phyloP scores from a whole-genome alignment of 345 rosid genomes.

The Xanthoceras sorbifolium region DNA sequence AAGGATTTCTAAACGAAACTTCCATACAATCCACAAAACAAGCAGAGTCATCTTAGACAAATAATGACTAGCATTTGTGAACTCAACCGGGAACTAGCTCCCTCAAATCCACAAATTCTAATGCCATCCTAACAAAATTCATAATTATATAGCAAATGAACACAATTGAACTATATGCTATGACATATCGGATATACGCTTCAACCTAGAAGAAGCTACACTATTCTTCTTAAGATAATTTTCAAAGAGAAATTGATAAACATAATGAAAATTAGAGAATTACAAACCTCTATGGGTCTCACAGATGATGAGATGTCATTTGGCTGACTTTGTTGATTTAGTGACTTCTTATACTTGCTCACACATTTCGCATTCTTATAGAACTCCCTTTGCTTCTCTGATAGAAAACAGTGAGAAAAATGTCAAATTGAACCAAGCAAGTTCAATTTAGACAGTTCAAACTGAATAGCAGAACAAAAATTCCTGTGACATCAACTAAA shows the following conservation, averaged over 20 bases:
- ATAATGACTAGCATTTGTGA: background rate
- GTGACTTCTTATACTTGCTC: constrained; percentile 61
- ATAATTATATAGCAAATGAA: background rate
- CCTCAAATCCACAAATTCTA: constrained; percentile 10
- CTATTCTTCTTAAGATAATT: background rate
- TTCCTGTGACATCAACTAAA: background rate
- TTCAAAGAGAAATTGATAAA: background rate
- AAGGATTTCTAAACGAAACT: background rate
- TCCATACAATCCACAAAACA: background rate
- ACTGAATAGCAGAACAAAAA: too few relatives aligned
- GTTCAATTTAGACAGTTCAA: background rate
- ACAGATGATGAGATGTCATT: constrained; percentile 19
- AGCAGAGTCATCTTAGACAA: background rate
- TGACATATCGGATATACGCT: background rate
- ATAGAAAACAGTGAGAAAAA: constrained; percentile 18
- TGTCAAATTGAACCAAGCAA: background rate
- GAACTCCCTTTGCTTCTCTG: constrained; percentile 76
- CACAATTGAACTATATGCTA: background rate
- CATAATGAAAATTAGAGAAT: background rate
- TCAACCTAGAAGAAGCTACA: background rate
- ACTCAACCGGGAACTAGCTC: background rate
- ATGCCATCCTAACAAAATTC: background rate
- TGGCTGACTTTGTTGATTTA: constrained; percentile 46
- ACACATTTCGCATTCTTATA: constrained; percentile 81
- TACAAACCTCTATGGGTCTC: constrained; percentile 36